phyloP scores from a whole-genome alignment of 352 stramenopile species.

The Globisporangium paddicum region DNA sequence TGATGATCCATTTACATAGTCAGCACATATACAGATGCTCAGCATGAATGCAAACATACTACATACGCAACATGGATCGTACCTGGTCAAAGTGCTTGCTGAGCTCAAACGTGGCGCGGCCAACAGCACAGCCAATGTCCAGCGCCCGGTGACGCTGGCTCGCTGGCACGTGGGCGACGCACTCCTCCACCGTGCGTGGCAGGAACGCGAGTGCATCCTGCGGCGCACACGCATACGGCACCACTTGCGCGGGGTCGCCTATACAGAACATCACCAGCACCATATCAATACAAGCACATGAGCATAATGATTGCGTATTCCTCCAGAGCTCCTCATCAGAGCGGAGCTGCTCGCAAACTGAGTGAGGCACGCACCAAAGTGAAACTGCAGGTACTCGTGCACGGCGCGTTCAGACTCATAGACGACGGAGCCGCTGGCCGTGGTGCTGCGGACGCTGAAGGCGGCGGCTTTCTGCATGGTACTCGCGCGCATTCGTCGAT shows the following conservation, averaged over 20 bases:
- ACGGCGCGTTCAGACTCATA: slow-evolving; percentile 87
- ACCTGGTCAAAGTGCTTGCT: slow-evolving; percentile 91
- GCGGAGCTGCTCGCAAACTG: not conserved
- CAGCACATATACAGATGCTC: not conserved
- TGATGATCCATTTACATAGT: slow-evolving; percentile 8
- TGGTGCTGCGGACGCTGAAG: slow-evolving; percentile 66
- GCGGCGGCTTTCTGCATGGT: slow-evolving; percentile 16
- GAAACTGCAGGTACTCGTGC: slow-evolving; percentile 90
- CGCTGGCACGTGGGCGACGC: slow-evolving; percentile 47
- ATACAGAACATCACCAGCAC: not conserved
- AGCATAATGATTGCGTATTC: not conserved
- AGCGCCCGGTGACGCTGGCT: slow-evolving; percentile 74
- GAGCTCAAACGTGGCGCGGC: slow-evolving; percentile 91
- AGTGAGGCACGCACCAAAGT: slow-evolving; percentile 60
- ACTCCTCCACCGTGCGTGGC: slow-evolving; percentile 73
- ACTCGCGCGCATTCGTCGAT: slow-evolving; percentile 14
- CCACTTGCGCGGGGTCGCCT: slow-evolving; percentile 62
- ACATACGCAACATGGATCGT: not conserved
- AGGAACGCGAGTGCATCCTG: slow-evolving; percentile 85
- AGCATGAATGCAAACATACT: not conserved
- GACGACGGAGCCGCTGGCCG: slow-evolving; percentile 79
- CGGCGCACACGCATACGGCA: slow-evolving; percentile 69
- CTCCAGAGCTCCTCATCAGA: not conserved
- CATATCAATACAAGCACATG: not conserved
- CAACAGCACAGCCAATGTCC: slow-evolving; percentile 94